phyloP scores from a whole-genome alignment of 129 eudicot species.

The Solidago caesia region DNA sequence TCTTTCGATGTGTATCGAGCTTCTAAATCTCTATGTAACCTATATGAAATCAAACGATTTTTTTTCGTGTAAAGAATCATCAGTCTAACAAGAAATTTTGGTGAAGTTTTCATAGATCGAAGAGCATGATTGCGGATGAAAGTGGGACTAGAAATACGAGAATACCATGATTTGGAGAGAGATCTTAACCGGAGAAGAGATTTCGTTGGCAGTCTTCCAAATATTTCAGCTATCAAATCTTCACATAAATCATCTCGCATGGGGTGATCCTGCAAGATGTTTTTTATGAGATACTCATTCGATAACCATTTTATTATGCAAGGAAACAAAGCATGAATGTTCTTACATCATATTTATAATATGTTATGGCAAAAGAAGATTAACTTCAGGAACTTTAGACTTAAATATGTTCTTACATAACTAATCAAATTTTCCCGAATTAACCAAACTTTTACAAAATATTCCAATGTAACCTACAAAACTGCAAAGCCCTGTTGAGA shows the following conservation, averaged over 20 bases:
- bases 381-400: too few relatives aligned
- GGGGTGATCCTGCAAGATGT: neutral
- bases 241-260: neutral
- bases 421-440: too few relatives aligned
- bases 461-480: too few relatives aligned
- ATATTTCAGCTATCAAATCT: conserved; percentile 2
- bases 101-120: neutral
- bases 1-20: neutral
- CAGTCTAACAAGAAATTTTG: neutral
- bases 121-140: neutral
- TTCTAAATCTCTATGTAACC: neutral
- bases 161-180: conserved; percentile 9
- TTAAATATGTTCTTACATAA: too few relatives aligned
- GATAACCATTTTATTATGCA: too few relatives aligned
- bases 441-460: too few relatives aligned
- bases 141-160: neutral
- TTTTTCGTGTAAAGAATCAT: neutral
- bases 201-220: neutral
- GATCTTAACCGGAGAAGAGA: neutral
- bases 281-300: too few relatives aligned
- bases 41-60: neutral
- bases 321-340: too few relatives aligned
- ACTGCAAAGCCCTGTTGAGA: too few relatives aligned
- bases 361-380: too few relatives aligned
- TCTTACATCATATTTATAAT: too few relatives aligned